A percentile compares a stretch with the other conserved stretches of the same genome.
Evolutionary conservation across 2,329 filamentous ascomycete genomes (phyloP).

Genomic region (Gaeumannomyces tritici): DNA sequence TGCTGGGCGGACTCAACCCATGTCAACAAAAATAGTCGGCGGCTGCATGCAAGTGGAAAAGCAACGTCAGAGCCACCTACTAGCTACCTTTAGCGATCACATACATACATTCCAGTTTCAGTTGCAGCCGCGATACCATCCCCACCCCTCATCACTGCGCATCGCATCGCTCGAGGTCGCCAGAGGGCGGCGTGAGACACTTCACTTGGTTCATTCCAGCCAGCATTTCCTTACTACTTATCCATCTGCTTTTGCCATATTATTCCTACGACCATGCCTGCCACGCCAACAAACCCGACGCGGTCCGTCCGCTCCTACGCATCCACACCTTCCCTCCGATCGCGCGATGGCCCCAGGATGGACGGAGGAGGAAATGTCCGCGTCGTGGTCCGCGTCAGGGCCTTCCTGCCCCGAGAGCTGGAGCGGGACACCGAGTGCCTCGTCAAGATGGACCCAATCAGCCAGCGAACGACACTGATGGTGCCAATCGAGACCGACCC

Average conservation of each 20-base stretch:
- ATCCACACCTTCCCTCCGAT: constrained; percentile 69
- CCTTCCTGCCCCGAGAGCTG: constrained; percentile 72
- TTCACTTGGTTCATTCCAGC: not conserved
- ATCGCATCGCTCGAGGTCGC: not conserved
- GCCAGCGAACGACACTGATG: constrained; percentile 73
- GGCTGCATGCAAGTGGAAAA: not conserved
- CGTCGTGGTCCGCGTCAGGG: constrained; percentile 73
- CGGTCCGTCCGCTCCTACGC: constrained; percentile 51
- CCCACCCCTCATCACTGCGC: not conserved
- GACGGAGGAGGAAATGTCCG: constrained; percentile 66
- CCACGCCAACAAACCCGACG: constrained; percentile 1
- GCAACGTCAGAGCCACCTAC: not conserved
- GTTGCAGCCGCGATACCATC: not conserved
- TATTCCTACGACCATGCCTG: constrained; percentile 3
- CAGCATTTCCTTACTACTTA: not conserved
- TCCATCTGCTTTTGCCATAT: not conserved
- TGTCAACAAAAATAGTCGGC: not conserved
- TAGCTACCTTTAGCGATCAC: too few relatives aligned
- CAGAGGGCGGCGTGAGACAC: not conserved
- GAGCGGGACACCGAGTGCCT: constrained; percentile 75
- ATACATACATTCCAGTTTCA: not conserved
- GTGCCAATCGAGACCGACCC: constrained; percentile 35
- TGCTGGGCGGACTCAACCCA: not conserved
- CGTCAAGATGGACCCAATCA: constrained; percentile 81
- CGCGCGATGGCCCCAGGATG: constrained; percentile 56